A percentile compares a stretch with the other conserved stretches of the same genome.
phyloP scores from a whole-genome alignment of 2,329 filamentous ascomycete species.

The Ascochyta viciae-villosae region DNA sequence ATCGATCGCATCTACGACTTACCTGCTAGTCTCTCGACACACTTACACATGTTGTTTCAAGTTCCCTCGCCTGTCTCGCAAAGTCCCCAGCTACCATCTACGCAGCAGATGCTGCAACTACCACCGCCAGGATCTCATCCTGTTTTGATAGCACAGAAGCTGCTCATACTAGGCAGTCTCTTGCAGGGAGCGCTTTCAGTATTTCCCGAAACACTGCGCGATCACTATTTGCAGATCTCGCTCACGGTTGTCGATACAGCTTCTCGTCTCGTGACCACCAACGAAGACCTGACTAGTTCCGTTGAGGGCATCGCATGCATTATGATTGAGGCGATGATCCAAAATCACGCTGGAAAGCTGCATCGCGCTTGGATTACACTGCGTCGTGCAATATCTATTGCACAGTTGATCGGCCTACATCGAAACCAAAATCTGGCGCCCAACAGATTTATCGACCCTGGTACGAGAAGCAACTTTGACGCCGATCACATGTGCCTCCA shows the following conservation, averaged over 20 bases:
- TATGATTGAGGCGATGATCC: conserved; percentile 51
- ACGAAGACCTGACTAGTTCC: conserved; percentile 48
- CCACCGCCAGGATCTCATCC: conserved; percentile 36
- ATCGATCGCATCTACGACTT: conserved; percentile 47
- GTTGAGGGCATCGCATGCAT: conserved; percentile 55
- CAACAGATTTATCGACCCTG: conserved; percentile 16
- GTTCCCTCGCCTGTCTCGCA: too few species aligned
- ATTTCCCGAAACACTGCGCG: too few species aligned
- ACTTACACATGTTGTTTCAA: neutral
- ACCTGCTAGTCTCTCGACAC: conserved; percentile 38
- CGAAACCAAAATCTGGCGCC: conserved; percentile 48
- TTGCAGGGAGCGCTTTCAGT: conserved; percentile 26
- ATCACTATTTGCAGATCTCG: neutral
- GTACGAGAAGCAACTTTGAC: conserved; percentile 7
- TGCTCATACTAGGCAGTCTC: conserved; percentile 43
- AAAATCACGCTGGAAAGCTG: conserved; percentile 52
- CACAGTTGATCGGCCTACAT: conserved; percentile 54
- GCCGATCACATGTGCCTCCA: conserved; percentile 48
- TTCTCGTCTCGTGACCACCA: conserved; percentile 42
- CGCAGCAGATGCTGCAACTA: conserved; percentile 44
- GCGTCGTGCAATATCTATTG: conserved; percentile 50
- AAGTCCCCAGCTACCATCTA: conserved; percentile 20
- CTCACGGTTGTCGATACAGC: conserved; percentile 35
- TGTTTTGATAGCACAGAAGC: conserved; percentile 42
- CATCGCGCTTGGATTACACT: conserved; percentile 49